phyloP scores from a whole-genome alignment of 1,139 yeast genomes.

The Diutina mesorugosa region DNA sequence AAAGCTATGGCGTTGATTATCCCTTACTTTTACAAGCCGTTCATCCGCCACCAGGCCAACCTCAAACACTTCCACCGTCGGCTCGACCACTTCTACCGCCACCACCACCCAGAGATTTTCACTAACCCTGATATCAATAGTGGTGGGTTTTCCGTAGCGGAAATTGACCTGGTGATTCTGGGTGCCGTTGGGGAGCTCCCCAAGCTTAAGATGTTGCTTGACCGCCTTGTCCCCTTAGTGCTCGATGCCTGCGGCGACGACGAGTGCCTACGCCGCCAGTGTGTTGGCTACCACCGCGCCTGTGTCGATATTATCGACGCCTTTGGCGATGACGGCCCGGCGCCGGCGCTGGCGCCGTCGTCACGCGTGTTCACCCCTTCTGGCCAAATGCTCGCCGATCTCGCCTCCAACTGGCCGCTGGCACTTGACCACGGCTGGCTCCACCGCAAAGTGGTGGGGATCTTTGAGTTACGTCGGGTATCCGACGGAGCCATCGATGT shows the following conservation, averaged over 20 bases:
- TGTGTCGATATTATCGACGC: slow-evolving; percentile 65
- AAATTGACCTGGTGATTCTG: slow-evolving; percentile 51
- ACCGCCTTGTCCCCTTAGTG: slow-evolving; percentile 19
- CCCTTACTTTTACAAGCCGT: slow-evolving; percentile 86
- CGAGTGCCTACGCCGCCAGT: slow-evolving; percentile 9
- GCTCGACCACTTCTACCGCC: slow-evolving; percentile 37
- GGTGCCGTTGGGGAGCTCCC: slow-evolving; percentile 59
- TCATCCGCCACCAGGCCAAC: slow-evolving; percentile 85
- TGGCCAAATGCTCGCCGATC: slow-evolving; percentile 73
- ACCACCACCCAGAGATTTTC: slow-evolving; percentile 20
- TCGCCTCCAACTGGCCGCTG: slow-evolving; percentile 79
- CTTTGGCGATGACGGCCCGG: slow-evolving; percentile 37
- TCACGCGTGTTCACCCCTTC: slow-evolving; percentile 75
- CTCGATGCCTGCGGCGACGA: slow-evolving; percentile 6
- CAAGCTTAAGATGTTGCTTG: slow-evolving; percentile 53
- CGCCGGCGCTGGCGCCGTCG: slow-evolving; percentile 14
- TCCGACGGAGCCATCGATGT: slow-evolving; percentile 30
- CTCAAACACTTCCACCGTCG: slow-evolving; percentile 18
- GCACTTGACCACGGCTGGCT: slow-evolving; percentile 86
- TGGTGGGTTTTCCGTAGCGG: slow-evolving; percentile 33
- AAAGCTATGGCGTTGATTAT: slow-evolving; percentile 69
- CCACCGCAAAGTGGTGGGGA: slow-evolving; percentile 70
- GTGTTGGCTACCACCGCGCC: slow-evolving; percentile 33
- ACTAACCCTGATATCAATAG: slow-evolving; percentile 19
- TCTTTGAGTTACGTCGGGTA: slow-evolving; percentile 41